Conservation (phyloP, 2,329 filamentous ascomycete species). For the Sporothrix curviconia region DNA sequence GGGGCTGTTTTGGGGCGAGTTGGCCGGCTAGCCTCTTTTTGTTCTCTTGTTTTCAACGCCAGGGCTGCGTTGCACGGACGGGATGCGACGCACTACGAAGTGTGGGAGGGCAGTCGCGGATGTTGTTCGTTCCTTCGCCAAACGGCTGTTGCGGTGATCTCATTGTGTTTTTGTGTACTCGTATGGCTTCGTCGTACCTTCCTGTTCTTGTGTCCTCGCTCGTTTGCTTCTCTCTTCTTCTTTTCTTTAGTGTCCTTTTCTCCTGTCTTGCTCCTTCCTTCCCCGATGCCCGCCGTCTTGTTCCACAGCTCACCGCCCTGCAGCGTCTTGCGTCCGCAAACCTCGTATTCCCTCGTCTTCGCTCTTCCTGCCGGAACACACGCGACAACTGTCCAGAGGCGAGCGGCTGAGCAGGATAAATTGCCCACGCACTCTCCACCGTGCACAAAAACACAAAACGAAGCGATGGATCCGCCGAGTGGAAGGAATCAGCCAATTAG, state of each 20-base stretch:
- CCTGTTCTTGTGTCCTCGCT: not conserved
- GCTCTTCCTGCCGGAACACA: not conserved
- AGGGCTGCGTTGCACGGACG: slow-evolving; percentile 2
- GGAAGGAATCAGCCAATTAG: not conserved
- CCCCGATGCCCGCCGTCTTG: slow-evolving; percentile 3
- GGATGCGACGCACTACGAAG: not conserved
- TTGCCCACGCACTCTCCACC: not conserved
- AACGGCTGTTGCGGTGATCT: not conserved
- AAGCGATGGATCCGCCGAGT: not conserved
- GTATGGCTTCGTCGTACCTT: not conserved
- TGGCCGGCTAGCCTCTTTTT: not conserved
- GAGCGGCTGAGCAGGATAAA: slow-evolving; percentile 8
- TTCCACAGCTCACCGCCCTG: slow-evolving; percentile 11
- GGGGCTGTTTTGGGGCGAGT: not conserved
- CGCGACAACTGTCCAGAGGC: not conserved
- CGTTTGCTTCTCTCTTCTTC: not conserved
- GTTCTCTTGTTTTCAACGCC: not conserved
- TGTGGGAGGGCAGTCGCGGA: slow-evolving; percentile 1
- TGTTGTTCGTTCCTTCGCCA: not conserved
- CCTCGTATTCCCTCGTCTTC: slow-evolving; percentile 11
- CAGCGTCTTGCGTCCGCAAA: not conserved
- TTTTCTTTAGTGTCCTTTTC: not conserved
- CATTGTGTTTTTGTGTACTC: not conserved
- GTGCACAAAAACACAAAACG: not conserved
- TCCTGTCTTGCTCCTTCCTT: not conserved